Conservation (phyloP, 331 rosid species). For the Acacia concinna region DNA sequence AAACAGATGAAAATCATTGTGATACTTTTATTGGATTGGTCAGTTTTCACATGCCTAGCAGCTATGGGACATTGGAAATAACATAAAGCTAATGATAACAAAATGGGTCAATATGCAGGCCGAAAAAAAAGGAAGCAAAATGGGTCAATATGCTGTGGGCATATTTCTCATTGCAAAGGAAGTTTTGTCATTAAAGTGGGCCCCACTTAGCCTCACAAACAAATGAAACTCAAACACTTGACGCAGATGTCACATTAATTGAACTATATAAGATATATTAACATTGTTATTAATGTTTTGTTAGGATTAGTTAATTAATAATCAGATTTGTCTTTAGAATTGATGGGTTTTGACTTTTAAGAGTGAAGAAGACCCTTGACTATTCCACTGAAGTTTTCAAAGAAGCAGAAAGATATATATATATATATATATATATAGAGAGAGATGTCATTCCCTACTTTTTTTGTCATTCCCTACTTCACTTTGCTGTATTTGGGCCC, state of each 20-base stretch:
- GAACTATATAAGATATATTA: background rate
- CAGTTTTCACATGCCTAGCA: constrained; percentile 51
- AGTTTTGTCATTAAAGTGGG: constrained; percentile 34
- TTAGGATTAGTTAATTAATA: constrained; percentile 11
- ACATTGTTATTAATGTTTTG: background rate
- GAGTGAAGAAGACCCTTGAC: constrained; percentile 52
- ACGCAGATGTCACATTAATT: constrained; percentile 27
- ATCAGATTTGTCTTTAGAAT: constrained; percentile 46
- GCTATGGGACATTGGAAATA: constrained; percentile 66
- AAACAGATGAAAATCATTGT: background rate
- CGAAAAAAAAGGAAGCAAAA: no score
- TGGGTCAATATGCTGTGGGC: constrained; percentile 60
- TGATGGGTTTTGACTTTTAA: constrained; percentile 42
- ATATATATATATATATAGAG: no score
- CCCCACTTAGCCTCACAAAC: constrained; percentile 27
- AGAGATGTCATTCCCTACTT: constrained; percentile 5
- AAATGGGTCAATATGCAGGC: constrained; percentile 61
- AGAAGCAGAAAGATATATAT: constrained; percentile 36
- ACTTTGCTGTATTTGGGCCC: constrained; percentile 41
- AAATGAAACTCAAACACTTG: constrained; percentile 12
- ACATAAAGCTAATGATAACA: constrained; percentile 57
- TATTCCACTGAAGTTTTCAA: constrained; percentile 67
- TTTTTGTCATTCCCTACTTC: no score
- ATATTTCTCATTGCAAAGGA: constrained; percentile 27
- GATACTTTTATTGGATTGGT: constrained; percentile 40